phyloP scores from a whole-genome alignment of 768 basidiomycete species.

The Mycena filopes region DNA sequence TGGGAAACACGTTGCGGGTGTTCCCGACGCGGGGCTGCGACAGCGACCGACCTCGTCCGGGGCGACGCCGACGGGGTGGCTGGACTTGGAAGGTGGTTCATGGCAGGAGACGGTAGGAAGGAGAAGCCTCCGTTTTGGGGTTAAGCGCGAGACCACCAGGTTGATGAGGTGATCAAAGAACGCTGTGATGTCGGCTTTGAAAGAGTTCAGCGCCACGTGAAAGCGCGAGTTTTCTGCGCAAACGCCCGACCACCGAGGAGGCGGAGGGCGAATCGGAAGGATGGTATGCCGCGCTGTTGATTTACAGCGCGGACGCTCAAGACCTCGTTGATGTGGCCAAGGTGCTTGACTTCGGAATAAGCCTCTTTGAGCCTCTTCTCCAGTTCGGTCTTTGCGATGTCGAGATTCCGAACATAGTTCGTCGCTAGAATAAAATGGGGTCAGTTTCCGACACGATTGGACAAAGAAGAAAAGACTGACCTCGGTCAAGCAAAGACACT shows the following conservation, averaged over 20 bases:
- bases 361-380: conserved; percentile 82
- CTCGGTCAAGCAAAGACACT: conserved; percentile 88
- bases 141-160: conserved; percentile 25
- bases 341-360: conserved; percentile 83
- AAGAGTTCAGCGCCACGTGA: too few species aligned
- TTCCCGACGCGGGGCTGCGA: conserved; percentile 17
- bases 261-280: conserved; percentile 56
- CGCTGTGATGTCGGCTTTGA: background rate
- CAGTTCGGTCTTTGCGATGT: conserved; percentile 79
- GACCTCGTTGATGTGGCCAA: conserved; percentile 88
- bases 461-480: conserved; percentile 49
- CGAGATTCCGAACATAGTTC: conserved; percentile 87
- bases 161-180: conserved; percentile 20
- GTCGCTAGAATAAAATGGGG: conserved; percentile 61
- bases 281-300: conserved; percentile 65
- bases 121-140: conserved; percentile 15
- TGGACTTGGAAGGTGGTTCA: conserved; percentile 18
- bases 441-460: conserved; percentile 10
- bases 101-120: conserved; percentile 16
- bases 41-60: conserved; percentile 24
- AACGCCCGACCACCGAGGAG: conserved; percentile 44
- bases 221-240: too few species aligned
- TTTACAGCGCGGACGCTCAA: conserved; percentile 88
- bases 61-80: conserved; percentile 36
- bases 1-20: conserved; percentile 34